Evolutionary conservation across 345 rosid genomes (phyloP).

Genomic region (Salix dunnii): DNA sequence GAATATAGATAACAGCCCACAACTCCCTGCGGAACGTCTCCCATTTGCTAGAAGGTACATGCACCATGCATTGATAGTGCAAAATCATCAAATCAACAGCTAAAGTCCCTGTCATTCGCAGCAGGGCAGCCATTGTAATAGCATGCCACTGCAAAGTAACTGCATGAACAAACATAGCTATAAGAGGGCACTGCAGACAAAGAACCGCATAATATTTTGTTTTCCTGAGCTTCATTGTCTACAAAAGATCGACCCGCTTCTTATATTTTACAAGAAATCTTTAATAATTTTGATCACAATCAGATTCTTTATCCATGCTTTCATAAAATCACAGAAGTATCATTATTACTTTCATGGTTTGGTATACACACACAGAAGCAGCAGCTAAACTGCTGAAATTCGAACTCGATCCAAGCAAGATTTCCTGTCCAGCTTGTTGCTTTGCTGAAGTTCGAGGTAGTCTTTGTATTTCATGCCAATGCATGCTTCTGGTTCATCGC

Average conservation of each 20-base stretch:
- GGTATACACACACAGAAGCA: not conserved
- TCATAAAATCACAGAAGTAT: too few relatives aligned
- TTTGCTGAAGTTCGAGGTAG: conserved; percentile 34
- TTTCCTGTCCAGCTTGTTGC: conserved; percentile 34
- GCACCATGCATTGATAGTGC: too few relatives aligned
- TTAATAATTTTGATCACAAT: not conserved
- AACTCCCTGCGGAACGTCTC: conserved; percentile 28
- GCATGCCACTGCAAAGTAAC: conserved; percentile 12
- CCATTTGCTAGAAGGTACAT: conserved; percentile 54
- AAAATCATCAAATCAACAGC: not conserved
- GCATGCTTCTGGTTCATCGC: conserved; percentile 18
- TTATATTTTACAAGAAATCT: not conserved
- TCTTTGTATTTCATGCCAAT: conserved; percentile 38
- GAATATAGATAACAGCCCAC: conserved; percentile 20
- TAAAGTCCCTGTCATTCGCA: conserved; percentile 5
- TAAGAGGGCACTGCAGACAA: not conserved
- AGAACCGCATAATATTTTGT: conserved; percentile 10
- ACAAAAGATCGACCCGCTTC: too few relatives aligned
- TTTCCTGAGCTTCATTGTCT: conserved; percentile 9
- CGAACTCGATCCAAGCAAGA: conserved; percentile 32
- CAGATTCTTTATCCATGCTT: not conserved
- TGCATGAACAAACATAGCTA: conserved; percentile 30
- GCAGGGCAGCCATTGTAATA: conserved; percentile 2
- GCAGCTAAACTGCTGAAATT: not conserved
- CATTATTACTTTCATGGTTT: too few relatives aligned